phyloP scores from a whole-genome alignment of 805 yeast genomes.

The Kuraishia molischiana region DNA sequence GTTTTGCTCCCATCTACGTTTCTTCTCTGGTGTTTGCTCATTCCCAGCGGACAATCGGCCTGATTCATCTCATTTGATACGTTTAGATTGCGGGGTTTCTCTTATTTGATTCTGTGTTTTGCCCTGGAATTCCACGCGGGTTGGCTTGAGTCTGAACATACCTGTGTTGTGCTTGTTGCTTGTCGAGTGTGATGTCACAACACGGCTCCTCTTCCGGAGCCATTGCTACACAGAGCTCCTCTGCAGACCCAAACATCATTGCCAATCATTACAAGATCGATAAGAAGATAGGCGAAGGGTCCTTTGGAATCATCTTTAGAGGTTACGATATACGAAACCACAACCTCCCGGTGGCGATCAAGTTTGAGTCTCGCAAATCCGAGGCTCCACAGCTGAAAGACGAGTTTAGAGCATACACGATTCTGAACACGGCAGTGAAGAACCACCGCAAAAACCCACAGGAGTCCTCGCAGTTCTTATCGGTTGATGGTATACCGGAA shows the following conservation, averaged over 20 bases:
- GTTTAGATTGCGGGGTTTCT: no score
- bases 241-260: slow-evolving; percentile 18
- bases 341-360: slow-evolving; percentile 56
- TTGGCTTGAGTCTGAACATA: no score
- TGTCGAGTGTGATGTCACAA: not conserved
- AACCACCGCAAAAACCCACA: slow-evolving; percentile 11
- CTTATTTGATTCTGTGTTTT: no score
- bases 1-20: no score
- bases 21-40: no score
- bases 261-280: slow-evolving; percentile 72
- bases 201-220: not conserved
- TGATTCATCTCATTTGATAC: no score
- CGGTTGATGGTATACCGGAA: slow-evolving; percentile 55
- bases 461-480: slow-evolving; percentile 3
- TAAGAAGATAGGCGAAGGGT: slow-evolving; percentile 80
- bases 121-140: no score
- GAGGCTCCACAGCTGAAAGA: slow-evolving; percentile 82
- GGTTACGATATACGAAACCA: slow-evolving; percentile 66
- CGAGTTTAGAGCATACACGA: slow-evolving; percentile 71
- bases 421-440: slow-evolving; percentile 44
- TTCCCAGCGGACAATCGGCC: no score
- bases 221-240: not conserved
- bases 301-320: slow-evolving; percentile 78
- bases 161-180: no score
- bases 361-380: slow-evolving; percentile 70